Conservation (phyloP, 1,139 yeast genomes). For the Yamadazyma aaseri region DNA sequence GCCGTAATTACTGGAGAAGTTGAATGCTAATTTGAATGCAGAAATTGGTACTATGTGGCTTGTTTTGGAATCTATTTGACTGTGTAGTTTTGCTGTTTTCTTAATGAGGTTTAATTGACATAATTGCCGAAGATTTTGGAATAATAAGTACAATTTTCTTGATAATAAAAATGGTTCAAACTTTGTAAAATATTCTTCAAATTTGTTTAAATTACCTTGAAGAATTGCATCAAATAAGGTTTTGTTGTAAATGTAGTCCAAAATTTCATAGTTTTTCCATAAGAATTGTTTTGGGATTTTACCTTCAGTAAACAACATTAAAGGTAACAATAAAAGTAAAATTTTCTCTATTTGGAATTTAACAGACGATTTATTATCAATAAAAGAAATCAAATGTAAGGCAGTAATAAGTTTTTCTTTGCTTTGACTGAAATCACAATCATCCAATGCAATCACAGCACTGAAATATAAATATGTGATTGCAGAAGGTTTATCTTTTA, state of each 20-base stretch:
- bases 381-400: slow-evolving; percentile 30
- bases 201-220: slow-evolving; percentile 54
- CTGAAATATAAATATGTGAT: slow-evolving; percentile 65
- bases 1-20: slow-evolving; percentile 25
- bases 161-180: slow-evolving; percentile 54
- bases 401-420: slow-evolving; percentile 51
- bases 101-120: slow-evolving; percentile 56
- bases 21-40: slow-evolving; percentile 49
- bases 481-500: slow-evolving; percentile 48
- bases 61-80: slow-evolving; percentile 21
- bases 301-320: slow-evolving; percentile 44
- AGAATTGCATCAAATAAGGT: slow-evolving; percentile 47
- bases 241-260: slow-evolving; percentile 46
- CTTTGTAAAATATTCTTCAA: slow-evolving; percentile 41
- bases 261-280: slow-evolving; percentile 45
- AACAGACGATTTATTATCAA: slow-evolving; percentile 16
- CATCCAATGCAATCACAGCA: slow-evolving; percentile 62
- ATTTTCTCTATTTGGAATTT: slow-evolving; percentile 39
- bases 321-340: slow-evolving; percentile 53
- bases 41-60: slow-evolving; percentile 46
- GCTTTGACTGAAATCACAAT: slow-evolving; percentile 55
- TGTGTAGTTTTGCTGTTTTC: slow-evolving; percentile 39
- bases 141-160: slow-evolving; percentile 61
- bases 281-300: slow-evolving; percentile 39
- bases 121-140: slow-evolving; percentile 52